Evolutionary conservation across 2,329 filamentous ascomycete species (phyloP).

Genomic region (Paracoccidioides lutzii): DNA sequence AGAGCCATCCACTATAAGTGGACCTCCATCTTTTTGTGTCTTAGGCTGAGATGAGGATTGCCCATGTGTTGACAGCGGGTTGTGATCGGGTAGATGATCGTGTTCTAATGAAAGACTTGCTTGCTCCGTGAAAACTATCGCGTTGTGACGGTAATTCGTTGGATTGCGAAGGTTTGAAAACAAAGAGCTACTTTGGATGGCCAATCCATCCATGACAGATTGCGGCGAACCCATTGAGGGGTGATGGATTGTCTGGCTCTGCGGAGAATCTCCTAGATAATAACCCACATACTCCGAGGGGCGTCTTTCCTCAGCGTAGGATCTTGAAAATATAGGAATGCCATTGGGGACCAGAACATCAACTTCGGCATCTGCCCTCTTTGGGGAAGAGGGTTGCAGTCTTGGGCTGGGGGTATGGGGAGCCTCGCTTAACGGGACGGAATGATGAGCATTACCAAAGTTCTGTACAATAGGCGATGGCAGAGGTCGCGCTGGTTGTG

Average conservation of each 20-base stretch:
- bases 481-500: conserved; percentile 37
- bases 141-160: conserved; percentile 21
- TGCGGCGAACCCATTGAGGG: conserved; percentile 27
- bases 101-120: conserved; percentile 9
- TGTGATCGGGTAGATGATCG: conserved; percentile 13
- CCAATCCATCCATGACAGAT: conserved; percentile 26
- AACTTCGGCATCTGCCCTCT: conserved; percentile 21
- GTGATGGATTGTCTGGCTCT: conserved; percentile 29
- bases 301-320: conserved; percentile 26
- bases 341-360: conserved; percentile 23
- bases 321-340: conserved; percentile 22
- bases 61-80: conserved; percentile 10
- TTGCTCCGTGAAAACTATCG: conserved; percentile 1
- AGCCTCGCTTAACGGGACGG: conserved; percentile 19
- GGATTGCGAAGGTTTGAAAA: conserved; percentile 22
- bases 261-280: conserved; percentile 33
- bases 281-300: conserved; percentile 35
- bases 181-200: conserved; percentile 26
- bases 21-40: conserved; percentile 23
- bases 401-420: conserved; percentile 21
- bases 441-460: conserved; percentile 23
- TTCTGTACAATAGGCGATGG: conserved; percentile 22
- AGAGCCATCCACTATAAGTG: conserved; percentile 37
- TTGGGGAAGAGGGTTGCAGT: conserved; percentile 22
- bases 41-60: conserved; percentile 3